Conservation (phyloP, 768 basidiomycete genomes). For the Mycena crocata region DNA sequence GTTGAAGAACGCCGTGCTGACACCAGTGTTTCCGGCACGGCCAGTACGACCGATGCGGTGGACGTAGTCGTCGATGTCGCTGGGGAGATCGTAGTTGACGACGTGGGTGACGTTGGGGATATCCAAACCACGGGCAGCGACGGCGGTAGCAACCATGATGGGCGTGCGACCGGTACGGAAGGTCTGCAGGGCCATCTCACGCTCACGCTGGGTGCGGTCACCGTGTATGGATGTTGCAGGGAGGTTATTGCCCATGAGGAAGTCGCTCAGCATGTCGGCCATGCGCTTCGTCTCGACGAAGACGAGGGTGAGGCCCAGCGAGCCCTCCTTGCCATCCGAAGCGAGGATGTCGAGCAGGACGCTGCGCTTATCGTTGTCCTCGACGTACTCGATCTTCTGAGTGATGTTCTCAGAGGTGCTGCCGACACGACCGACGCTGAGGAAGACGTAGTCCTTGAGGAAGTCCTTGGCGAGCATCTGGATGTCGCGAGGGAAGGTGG, state of each 20-base stretch:
- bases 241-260: slow-evolving; percentile 84
- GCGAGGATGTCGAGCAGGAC: slow-evolving; percentile 94
- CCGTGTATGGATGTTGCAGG: slow-evolving; percentile 98
- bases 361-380: slow-evolving; percentile 96
- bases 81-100: slow-evolving; percentile 97
- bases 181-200: slow-evolving; percentile 93
- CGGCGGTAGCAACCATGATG: slow-evolving; percentile 97
- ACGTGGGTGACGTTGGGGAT: slow-evolving; percentile 99
- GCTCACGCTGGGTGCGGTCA: slow-evolving; percentile 97
- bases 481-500: slow-evolving; percentile 99
- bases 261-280: slow-evolving; percentile 98
- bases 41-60: slow-evolving; percentile 98
- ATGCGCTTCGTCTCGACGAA: slow-evolving; percentile 99
- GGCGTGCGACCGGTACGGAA: slow-evolving; percentile 97
- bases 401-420: slow-evolving; percentile 99
- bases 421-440: slow-evolving; percentile 97
- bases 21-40: slow-evolving; percentile 97
- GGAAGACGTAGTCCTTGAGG: slow-evolving; percentile 98
- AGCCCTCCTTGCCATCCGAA: slow-evolving; percentile 70
- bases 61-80: slow-evolving; percentile 99
- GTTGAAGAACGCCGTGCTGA: slow-evolving; percentile 96
- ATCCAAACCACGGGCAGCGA: slow-evolving; percentile 98
- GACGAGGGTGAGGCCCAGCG: slow-evolving; percentile 85
- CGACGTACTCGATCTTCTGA: slow-evolving; percentile 98
- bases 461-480: slow-evolving; percentile 97